Conservation (phyloP, 1,284 basidiomycete species). For the Moesziomyces sp. region DNA sequence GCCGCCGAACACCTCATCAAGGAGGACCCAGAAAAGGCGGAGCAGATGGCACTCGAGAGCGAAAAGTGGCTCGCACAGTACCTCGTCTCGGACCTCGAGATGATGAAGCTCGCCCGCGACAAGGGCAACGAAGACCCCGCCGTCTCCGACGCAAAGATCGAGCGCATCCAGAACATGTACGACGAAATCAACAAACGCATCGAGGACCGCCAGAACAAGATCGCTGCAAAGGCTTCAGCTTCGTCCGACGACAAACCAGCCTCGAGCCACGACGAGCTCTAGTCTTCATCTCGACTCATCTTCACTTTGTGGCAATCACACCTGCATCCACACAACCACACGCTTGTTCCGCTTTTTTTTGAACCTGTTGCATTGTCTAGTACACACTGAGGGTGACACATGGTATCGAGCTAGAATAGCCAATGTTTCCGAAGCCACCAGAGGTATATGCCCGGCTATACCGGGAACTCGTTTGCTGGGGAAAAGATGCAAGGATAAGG, state of each 20-base stretch:
- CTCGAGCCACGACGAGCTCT: slow-evolving; percentile 28
- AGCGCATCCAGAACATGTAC: slow-evolving; percentile 42
- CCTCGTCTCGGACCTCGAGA: slow-evolving; percentile 49
- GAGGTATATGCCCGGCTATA: no score
- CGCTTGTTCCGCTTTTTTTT: background rate
- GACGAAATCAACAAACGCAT: slow-evolving; percentile 30
- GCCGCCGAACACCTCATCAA: slow-evolving; percentile 44
- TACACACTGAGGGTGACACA: no score
- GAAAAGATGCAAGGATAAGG: background rate
- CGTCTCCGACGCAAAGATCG: slow-evolving; percentile 38
- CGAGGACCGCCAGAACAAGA: slow-evolving; percentile 25
- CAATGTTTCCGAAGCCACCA: no score
- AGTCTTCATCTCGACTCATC: background rate
- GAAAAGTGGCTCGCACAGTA: slow-evolving; percentile 56
- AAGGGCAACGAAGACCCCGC: slow-evolving; percentile 31
- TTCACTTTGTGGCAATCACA: background rate
- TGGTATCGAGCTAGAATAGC: no score
- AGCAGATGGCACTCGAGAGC: slow-evolving; percentile 51
- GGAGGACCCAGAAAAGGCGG: slow-evolving; percentile 48
- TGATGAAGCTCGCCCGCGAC: slow-evolving; percentile 43
- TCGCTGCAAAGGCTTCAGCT: slow-evolving; percentile 4
- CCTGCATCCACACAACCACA: background rate
- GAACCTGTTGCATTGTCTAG: no score
- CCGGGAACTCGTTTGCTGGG: no score
- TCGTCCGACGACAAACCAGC: background rate